Percentiles rank a stretch among this genome's conserved stretches.
These are phyloP conservation scores for Aspergillus pseudoterreus DNA, from an alignment of 2,329 filamentous ascomycete genomes.

Conservation along the genomic window DNA sequence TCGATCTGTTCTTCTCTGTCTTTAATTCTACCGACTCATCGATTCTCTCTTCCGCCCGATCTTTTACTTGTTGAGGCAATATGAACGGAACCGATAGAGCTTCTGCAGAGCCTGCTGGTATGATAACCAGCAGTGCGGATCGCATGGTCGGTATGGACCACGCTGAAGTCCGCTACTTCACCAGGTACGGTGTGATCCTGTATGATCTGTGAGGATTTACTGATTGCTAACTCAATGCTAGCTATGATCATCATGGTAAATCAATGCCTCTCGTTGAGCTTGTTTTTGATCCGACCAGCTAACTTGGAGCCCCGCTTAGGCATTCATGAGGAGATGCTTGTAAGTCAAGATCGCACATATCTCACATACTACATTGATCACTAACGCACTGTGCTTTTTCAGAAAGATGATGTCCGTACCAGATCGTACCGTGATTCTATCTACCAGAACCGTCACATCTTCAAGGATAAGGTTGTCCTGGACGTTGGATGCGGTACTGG, in stretches of 20 bases:
- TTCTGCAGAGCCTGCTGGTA: conserved; percentile 21
- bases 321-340: conserved; percentile 98
- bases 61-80: conserved; percentile 11
- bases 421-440: conserved; percentile 96
- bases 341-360: conserved; percentile 48
- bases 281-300: conserved; percentile 16
- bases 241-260: conserved; percentile 97
- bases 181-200: conserved; percentile 61
- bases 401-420: conserved; percentile 99
- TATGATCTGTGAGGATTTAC: conserved; percentile 3
- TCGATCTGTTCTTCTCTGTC: conserved; percentile 4
- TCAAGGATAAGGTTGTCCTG: conserved; percentile 89
- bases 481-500: conserved; percentile 97
- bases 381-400: conserved; percentile 13
- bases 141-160: conserved; percentile 67
- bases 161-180: conserved; percentile 99
- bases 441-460: conserved; percentile 91
- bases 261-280: conserved; percentile 21
- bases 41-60: neutral
- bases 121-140: conserved; percentile 43
- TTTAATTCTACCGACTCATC: neutral
- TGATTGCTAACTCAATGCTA: conserved; percentile 40
- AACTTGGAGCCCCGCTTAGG: conserved; percentile 51
- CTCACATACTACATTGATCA: conserved; percentile 2
- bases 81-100: conserved; percentile 28